A percentile compares a stretch with the other conserved stretches of the same genome.
These are phyloP conservation scores for Coemansia sp. DNA, from an alignment of 192 early-diverging fungal species.

Conservation along the genomic window DNA sequence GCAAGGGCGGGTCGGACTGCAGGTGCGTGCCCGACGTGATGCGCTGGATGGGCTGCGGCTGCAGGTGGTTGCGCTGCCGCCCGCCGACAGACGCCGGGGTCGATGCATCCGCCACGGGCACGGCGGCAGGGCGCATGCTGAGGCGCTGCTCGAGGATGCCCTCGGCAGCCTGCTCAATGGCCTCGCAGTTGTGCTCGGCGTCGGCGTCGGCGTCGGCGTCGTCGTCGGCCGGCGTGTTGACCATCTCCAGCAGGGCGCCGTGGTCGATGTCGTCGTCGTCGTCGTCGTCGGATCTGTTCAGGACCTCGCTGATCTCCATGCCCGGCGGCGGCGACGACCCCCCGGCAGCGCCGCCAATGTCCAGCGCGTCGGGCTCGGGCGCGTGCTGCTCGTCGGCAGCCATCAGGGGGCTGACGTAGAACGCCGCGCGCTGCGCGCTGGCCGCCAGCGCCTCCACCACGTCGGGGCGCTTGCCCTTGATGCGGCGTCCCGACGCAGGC, in stretches of 20 bases:
- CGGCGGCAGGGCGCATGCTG: slow-evolving; percentile 25
- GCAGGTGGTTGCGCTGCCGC: slow-evolving; percentile 9
- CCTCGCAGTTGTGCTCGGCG: slow-evolving; percentile 36
- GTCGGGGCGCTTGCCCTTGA: slow-evolving; percentile 3
- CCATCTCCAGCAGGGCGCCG: slow-evolving; percentile 52
- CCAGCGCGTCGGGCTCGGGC: slow-evolving; percentile 49
- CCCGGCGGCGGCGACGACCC: slow-evolving; percentile 32
- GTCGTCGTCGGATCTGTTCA: slow-evolving; percentile 49
- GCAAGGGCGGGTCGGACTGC: slow-evolving; percentile 50
- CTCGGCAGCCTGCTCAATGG: slow-evolving; percentile 30
- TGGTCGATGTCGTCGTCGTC: slow-evolving; percentile 51
- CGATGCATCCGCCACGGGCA: slow-evolving; percentile 23
- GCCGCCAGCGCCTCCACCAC: slow-evolving; percentile 15
- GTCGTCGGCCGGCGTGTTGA: slow-evolving; percentile 56
- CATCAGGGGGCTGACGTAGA: slow-evolving; percentile 46
- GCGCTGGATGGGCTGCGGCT: slow-evolving; percentile 30
- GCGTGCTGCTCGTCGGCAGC: slow-evolving; percentile 39
- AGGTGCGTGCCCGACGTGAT: slow-evolving; percentile 54
- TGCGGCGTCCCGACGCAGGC: neutral
- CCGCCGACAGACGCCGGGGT: neutral
- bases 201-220: slow-evolving; percentile 10
- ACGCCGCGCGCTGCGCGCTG: slow-evolving; percentile 36
- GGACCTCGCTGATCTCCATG: slow-evolving; percentile 50
- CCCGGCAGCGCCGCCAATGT: slow-evolving; percentile 15
- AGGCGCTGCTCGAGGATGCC: slow-evolving; percentile 42